A percentile compares a stretch with the other conserved stretches of the same genome.
Conservation (phyloP, 2,329 filamentous ascomycete species). For the Pseudogymnoascus sp. region DNA sequence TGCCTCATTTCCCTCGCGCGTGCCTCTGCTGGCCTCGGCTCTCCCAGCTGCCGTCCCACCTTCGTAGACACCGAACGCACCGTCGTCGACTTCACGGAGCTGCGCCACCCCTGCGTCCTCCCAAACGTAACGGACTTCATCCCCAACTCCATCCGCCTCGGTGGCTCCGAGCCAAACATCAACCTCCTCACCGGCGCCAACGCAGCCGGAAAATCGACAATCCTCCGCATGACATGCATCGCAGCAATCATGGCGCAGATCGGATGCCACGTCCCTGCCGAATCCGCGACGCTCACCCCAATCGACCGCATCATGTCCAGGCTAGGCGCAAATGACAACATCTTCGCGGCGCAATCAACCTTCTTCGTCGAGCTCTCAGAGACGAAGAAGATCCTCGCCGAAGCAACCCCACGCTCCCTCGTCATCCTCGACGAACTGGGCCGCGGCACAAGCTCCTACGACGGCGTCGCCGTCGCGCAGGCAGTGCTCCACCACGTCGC, state of each 20-base stretch:
- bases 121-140: conserved; percentile 90
- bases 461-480: conserved; percentile 93
- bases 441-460: conserved; percentile 88
- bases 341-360: conserved; percentile 93
- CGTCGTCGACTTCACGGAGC: conserved; percentile 81
- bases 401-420: conserved; percentile 86
- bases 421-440: conserved; percentile 96
- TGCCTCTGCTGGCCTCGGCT: conserved; percentile 72
- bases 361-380: conserved; percentile 98
- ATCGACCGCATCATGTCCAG: conserved; percentile 98
- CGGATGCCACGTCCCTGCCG: conserved; percentile 82
- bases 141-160: conserved; percentile 84
- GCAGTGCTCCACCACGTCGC: conserved; percentile 95
- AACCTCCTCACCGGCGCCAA: conserved; percentile 92
- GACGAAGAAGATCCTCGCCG: conserved; percentile 93
- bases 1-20: conserved; percentile 90
- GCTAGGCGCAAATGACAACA: conserved; percentile 95
- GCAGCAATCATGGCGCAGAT: conserved; percentile 97
- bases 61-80: conserved; percentile 82
- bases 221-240: conserved; percentile 92
- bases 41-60: conserved; percentile 79
- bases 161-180: conserved; percentile 73
- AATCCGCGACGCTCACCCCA: conserved; percentile 74
- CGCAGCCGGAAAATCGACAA: conserved; percentile 92
- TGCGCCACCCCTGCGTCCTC: conserved; percentile 91